Base-by-base conservation (phyloP, 495 filamentous ascomycete species). In the Penicillium atrosanguineum region DNA sequence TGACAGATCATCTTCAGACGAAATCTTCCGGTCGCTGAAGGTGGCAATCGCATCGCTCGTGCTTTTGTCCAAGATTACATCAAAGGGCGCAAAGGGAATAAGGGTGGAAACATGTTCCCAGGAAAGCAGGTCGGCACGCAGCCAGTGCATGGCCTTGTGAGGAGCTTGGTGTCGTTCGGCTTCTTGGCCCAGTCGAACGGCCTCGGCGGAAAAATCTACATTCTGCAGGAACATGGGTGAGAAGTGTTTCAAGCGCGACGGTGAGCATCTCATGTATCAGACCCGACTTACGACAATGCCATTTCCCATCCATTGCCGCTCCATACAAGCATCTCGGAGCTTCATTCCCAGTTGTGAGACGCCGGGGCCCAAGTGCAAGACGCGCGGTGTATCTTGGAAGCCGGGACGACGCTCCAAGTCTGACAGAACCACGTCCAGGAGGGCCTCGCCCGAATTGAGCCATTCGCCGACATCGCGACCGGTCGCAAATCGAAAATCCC, bases 21-120 rank as follows among this genome's bases (percentile, higher is more conserved):
- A 43, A 11, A 70, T 56, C 4, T 43, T 48, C 19, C 49, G 50
- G 4, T 68, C 53, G 16, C 41, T 51, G 14, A 56, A 62, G 0
- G 73, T 76, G 15, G 70, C 65, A 41, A 76, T 73, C 18, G 73
- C 69, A 46, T 76, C 73, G 56, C 70, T 73, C 5, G 73, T 76
- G 52, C 73, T 73, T 48, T 76, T 76, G 44, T 76, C 73, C 0
- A 74, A 44, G 19, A 76, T 64, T 39, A 71, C 64, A 29, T 76
- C 69, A 41, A 76, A 72, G 0, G 73, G 70, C 0, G 63, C 67
- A 43, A 67, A 61, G 1, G 44, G 49, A 34, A 51, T 38, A 6
- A 72, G 48, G 9, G 29, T 34, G 6, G 64, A 60, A 18, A 76
- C 55, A 28, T 72, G 60, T 2, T 49, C 37, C 73, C 73, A 76